Conservation (phyloP, 805 yeast species). For the Candida loeiensis region DNA sequence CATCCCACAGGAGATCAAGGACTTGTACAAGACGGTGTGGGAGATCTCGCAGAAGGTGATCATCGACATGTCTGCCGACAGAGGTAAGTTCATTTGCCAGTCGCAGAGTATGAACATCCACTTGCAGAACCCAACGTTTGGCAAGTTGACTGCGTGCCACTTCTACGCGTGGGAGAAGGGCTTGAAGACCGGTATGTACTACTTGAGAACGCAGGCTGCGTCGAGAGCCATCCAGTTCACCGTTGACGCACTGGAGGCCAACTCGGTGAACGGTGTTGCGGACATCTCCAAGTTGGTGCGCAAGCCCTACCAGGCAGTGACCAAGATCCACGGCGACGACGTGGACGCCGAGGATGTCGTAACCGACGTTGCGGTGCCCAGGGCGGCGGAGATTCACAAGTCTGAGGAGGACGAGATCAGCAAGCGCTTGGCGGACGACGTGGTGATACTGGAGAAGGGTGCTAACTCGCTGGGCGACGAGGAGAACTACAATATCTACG, state of each 20-base stretch:
- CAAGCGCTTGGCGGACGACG: constrained; percentile 9
- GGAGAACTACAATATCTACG: constrained; percentile 28
- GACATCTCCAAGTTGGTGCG: constrained; percentile 16
- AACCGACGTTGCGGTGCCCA: constrained; percentile 4
- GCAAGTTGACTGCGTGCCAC: constrained; percentile 95
- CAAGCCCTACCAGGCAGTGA: constrained; percentile 19
- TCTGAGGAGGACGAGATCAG: constrained; percentile 6
- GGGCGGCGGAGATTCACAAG: constrained; percentile 8
- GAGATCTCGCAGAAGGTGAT: constrained; percentile 57
- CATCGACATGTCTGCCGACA: constrained; percentile 41
- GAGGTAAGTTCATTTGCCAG: constrained; percentile 83
- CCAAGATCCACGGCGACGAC: constrained; percentile 9
- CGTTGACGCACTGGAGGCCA: constrained; percentile 37
- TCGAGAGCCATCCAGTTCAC: constrained; percentile 91
- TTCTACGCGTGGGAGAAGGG: constrained; percentile 99
- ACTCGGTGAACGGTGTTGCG: neutral
- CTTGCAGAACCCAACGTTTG: constrained; percentile 88
- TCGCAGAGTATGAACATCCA: constrained; percentile 91
- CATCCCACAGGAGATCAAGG: constrained; percentile 52
- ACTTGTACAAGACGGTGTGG: constrained; percentile 59
- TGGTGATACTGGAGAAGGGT: constrained; percentile 11
- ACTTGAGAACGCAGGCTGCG: constrained; percentile 95
- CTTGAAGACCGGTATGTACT: constrained; percentile 97
- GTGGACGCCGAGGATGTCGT: constrained; percentile 8
- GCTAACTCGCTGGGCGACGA: constrained; percentile 8